Evolutionary conservation across 805 yeast genomes (phyloP).

Genomic region (Saccharomycopsis capsularis): DNA sequence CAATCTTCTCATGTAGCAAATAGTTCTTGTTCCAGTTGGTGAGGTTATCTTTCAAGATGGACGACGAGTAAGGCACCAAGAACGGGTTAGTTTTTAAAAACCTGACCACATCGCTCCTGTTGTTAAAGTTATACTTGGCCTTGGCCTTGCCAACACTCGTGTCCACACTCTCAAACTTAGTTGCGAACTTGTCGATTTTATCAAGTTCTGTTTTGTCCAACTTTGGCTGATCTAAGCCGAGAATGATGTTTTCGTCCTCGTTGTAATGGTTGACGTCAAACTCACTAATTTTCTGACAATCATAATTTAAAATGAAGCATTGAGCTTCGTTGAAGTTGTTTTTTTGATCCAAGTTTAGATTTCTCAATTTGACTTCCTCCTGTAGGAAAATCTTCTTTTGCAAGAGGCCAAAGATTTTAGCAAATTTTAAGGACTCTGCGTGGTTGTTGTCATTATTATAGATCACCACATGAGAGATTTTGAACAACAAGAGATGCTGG

Average conservation of each 20-base stretch:
- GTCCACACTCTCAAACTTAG: conserved; percentile 19
- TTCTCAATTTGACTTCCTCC: conserved; percentile 13
- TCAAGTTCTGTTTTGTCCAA: conserved; percentile 1
- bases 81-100: conserved; percentile 18
- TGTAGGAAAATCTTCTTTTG: conserved; percentile 20
- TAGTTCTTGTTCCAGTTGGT: conserved; percentile 22
- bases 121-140: conserved; percentile 5
- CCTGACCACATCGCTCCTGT: conserved; percentile 12
- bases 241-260: conserved; percentile 19
- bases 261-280: conserved; percentile 20
- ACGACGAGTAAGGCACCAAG: conserved; percentile 19
- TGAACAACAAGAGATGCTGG: conserved; percentile 18
- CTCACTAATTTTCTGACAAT: conserved; percentile 18
- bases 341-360: conserved; percentile 1
- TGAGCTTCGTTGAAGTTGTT: conserved; percentile 13
- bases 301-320: conserved; percentile 21
- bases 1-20: conserved; percentile 22
- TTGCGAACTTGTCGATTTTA: no score
- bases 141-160: not conserved
- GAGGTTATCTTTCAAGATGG: conserved; percentile 18
- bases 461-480: conserved; percentile 19
- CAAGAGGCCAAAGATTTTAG: conserved; percentile 20
- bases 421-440: conserved; percentile 16
- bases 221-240: conserved; percentile 4
- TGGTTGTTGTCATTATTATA: conserved; percentile 20